phyloP scores from a whole-genome alignment of 495 filamentous ascomycete species.

The Cercophora scortea region DNA sequence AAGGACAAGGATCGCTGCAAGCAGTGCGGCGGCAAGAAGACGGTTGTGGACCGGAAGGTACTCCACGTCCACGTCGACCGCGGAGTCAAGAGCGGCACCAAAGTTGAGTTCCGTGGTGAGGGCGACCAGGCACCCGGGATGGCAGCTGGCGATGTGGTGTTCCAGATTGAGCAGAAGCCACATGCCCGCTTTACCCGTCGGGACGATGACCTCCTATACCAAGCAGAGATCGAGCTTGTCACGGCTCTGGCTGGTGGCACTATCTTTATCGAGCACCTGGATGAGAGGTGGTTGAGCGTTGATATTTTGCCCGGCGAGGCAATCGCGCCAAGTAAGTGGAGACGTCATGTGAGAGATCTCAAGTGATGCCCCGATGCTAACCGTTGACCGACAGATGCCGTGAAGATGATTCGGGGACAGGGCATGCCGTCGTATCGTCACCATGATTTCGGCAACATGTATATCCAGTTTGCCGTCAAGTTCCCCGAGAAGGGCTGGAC shows the following conservation, averaged over 20 bases:
- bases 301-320: slow-evolving; percentile 89
- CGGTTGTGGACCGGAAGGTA: slow-evolving; percentile 91
- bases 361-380: slow-evolving; percentile 6
- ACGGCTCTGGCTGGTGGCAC: slow-evolving; percentile 87
- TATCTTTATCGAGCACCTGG: slow-evolving; percentile 90
- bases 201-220: slow-evolving; percentile 93
- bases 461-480: slow-evolving; percentile 95
- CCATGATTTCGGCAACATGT: slow-evolving; percentile 94
- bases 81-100: slow-evolving; percentile 86
- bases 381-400: slow-evolving; percentile 48
- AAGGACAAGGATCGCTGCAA: slow-evolving; percentile 96
- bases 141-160: slow-evolving; percentile 87
- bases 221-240: slow-evolving; percentile 90
- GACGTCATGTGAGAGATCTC: slow-evolving; percentile 7
- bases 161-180: slow-evolving; percentile 97
- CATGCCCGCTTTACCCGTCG: slow-evolving; percentile 92
- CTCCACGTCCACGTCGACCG: slow-evolving; percentile 96
- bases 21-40: slow-evolving; percentile 92
- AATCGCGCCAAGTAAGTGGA: slow-evolving; percentile 74
- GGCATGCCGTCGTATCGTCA: slow-evolving; percentile 97
- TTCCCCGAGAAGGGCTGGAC: slow-evolving; percentile 73
- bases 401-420: slow-evolving; percentile 94
- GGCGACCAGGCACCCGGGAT: slow-evolving; percentile 95
- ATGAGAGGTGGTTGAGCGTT: slow-evolving; percentile 91
- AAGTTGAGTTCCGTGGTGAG: slow-evolving; percentile 92